Conservation (phyloP, 495 filamentous ascomycete species). For the Gamarada debralockiae region DNA sequence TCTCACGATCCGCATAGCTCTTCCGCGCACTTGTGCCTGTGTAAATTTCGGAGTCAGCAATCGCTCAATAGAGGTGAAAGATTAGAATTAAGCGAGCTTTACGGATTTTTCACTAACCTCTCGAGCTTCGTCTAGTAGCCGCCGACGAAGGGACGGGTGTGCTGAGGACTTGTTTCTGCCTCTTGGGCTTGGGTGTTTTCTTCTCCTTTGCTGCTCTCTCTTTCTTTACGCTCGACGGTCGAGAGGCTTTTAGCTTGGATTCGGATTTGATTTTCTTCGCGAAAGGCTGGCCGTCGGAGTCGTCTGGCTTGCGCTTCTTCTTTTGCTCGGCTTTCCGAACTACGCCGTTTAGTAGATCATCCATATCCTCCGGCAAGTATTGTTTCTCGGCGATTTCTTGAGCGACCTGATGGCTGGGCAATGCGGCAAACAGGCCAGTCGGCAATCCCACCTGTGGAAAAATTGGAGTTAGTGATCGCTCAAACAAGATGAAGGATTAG, state of each 20-base stretch:
- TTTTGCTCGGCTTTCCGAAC: constrained; percentile 39
- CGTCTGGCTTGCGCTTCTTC: constrained; percentile 49
- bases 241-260: constrained; percentile 17
- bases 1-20: constrained; percentile 47
- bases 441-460: constrained; percentile 80
- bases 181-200: constrained; percentile 33
- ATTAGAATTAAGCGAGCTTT: too few relatives aligned
- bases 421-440: constrained; percentile 65
- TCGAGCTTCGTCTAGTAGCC: constrained; percentile 49
- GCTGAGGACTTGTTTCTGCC: constrained; percentile 31
- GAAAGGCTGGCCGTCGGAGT: constrained; percentile 33
- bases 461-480: too few relatives aligned
- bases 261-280: constrained; percentile 28
- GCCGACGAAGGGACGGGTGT: constrained; percentile 23
- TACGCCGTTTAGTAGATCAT: constrained; percentile 52
- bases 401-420: constrained; percentile 72
- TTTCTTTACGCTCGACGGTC: constrained; percentile 32
- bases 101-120: too few relatives aligned
- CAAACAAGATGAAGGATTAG: too few relatives aligned
- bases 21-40: constrained; percentile 31
- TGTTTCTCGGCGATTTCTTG: constrained; percentile 80
- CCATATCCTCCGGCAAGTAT: constrained; percentile 76
- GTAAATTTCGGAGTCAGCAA: too few relatives aligned
- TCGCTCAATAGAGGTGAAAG: too few relatives aligned
- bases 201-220: constrained; percentile 25